Evolutionary conservation across 1,284 basidiomycete species (phyloP).

Genomic region (Pulchroboletus neoregius): DNA sequence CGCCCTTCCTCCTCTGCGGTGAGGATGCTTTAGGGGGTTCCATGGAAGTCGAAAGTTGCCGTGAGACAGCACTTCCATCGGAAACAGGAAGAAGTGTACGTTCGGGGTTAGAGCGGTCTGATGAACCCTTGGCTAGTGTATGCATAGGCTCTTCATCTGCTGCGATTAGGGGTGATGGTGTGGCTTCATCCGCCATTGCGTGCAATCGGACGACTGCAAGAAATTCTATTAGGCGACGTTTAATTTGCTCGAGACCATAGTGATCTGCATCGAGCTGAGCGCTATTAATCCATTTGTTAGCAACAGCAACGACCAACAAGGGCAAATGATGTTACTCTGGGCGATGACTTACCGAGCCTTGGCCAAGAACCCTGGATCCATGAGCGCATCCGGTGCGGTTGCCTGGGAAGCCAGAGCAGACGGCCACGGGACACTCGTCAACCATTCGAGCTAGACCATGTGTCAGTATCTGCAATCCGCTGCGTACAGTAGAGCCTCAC

Average conservation of each 20-base stretch:
- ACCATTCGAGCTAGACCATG: conserved; percentile 68
- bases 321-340: background rate
- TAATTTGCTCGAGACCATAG: conserved; percentile 86
- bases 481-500: conserved; percentile 35
- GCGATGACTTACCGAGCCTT: conserved; percentile 43
- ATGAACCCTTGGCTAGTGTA: conserved; percentile 1
- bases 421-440: conserved; percentile 76
- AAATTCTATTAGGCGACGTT: conserved; percentile 87
- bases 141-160: conserved; percentile 3
- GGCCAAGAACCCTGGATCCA: conserved; percentile 54
- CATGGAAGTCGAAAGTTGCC: conserved; percentile 7
- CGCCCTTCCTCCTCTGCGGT: conserved; percentile 34
- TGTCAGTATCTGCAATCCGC: conserved; percentile 13
- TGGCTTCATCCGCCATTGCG: conserved; percentile 45
- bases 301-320: background rate
- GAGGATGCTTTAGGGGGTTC: conserved; percentile 8
- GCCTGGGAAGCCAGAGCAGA: conserved; percentile 34
- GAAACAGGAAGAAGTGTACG: conserved; percentile 22
- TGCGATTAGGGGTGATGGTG: conserved; percentile 2
- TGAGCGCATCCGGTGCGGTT: conserved; percentile 35
- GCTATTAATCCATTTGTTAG: conserved; percentile 25
- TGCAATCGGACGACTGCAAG: conserved; percentile 82
- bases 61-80: conserved; percentile 1
- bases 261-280: conserved; percentile 83
- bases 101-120: conserved; percentile 18